A percentile compares a stretch with the other conserved stretches of the same genome.
Evolutionary conservation across 805 yeast genomes (phyloP).

Genomic region (Wickerhamia fluorescens): DNA sequence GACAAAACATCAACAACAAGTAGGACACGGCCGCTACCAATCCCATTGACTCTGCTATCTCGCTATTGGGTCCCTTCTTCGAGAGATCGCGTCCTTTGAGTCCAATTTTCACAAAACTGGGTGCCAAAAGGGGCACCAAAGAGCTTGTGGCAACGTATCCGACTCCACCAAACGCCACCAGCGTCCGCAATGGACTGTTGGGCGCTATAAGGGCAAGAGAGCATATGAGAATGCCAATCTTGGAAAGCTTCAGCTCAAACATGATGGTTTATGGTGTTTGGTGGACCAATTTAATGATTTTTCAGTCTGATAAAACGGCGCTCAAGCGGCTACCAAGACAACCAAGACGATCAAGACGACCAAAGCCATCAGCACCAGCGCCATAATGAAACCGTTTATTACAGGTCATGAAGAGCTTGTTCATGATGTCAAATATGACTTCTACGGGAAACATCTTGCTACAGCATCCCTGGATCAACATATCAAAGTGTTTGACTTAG

Average conservation of each 20-base stretch:
- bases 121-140: conserved; percentile 63
- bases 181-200: conserved; percentile 47
- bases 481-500: conserved; percentile 78
- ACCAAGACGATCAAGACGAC: neutral
- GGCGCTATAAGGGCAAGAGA: conserved; percentile 22
- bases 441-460: conserved; percentile 86
- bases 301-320: neutral
- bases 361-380: neutral
- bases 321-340: neutral
- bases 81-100: conserved; percentile 80
- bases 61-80: conserved; percentile 58
- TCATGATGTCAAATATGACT: conserved; percentile 87
- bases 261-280: neutral
- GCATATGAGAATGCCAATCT: conserved; percentile 8
- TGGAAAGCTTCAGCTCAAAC: conserved; percentile 2
- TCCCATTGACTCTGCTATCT: conserved; percentile 89
- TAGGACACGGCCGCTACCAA: conserved; percentile 78
- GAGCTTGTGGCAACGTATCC: conserved; percentile 57
- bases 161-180: conserved; percentile 58
- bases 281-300: neutral
- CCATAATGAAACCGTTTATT: conserved; percentile 55
- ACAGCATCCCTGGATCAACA: conserved; percentile 95
- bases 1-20: conserved; percentile 70
- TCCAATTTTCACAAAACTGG: conserved; percentile 68
- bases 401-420: conserved; percentile 92